Percentiles rank a stretch among this genome's conserved stretches.
Conservation (phyloP, 805 yeast genomes). For the Cyberlindnera euphorbiae region DNA sequence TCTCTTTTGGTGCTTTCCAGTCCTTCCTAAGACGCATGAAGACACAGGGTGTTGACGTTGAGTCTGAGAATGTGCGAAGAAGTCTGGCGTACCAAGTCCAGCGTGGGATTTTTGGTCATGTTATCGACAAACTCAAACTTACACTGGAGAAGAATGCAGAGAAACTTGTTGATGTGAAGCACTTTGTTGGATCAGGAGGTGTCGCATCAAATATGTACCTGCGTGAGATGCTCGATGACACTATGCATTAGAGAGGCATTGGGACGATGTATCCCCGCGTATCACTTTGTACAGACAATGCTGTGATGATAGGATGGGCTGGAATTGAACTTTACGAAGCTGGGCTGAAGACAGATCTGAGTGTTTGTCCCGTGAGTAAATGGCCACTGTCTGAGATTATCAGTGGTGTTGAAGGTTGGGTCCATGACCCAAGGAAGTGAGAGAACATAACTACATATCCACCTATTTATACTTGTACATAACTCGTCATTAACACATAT, state of each 20-base stretch:
- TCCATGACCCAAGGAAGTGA: no score
- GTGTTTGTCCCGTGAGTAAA: slow-evolving; percentile 61
- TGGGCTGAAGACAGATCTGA: slow-evolving; percentile 41
- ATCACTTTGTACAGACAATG: slow-evolving; percentile 85
- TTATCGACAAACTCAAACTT: slow-evolving; percentile 56
- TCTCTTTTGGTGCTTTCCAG: slow-evolving; percentile 76
- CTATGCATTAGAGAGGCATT: slow-evolving; percentile 31
- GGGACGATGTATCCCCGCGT: slow-evolving; percentile 63
- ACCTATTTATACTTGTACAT: background rate
- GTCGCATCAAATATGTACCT: slow-evolving; percentile 74
- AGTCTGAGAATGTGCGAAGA: slow-evolving; percentile 27
- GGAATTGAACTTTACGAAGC: slow-evolving; percentile 81
- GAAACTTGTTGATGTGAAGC: slow-evolving; percentile 38
- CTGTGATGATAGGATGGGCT: slow-evolving; percentile 97
- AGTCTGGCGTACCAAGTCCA: slow-evolving; percentile 59
- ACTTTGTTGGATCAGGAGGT: slow-evolving; percentile 88
- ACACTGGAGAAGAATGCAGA: slow-evolving; percentile 40
- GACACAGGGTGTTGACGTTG: slow-evolving; percentile 19
- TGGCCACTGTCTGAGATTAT: slow-evolving; percentile 71
- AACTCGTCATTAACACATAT: no score
- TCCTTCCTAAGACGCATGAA: slow-evolving; percentile 44
- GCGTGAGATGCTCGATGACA: slow-evolving; percentile 41
- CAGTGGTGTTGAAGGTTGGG: no score
- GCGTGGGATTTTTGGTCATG: slow-evolving; percentile 64
- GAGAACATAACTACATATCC: no score